Evolutionary conservation across 306 rosid genomes (phyloP).

Genomic region (Mimosa pudica): DNA sequence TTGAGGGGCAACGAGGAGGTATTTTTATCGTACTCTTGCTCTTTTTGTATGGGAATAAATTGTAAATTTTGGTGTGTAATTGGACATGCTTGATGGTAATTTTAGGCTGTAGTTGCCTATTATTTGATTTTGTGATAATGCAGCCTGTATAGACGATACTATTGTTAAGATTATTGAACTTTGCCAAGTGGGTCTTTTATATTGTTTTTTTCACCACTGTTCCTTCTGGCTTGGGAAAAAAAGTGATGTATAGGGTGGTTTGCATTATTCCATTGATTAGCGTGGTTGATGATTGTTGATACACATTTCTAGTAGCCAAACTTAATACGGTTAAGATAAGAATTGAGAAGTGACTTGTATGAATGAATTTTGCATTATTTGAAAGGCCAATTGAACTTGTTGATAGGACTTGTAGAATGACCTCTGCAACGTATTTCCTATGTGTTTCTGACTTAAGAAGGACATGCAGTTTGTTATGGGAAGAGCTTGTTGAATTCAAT

Average conservation of each 20-base stretch:
- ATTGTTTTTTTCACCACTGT: background rate
- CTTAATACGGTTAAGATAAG: background rate
- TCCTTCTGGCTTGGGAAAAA: background rate
- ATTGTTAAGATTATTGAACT: slow-evolving; percentile 22
- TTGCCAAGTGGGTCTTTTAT: background rate
- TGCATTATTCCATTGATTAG: background rate
- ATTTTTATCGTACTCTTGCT: slow-evolving; percentile 20
- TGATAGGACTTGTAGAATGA: background rate
- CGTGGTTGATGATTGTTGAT: background rate
- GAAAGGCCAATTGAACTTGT: background rate
- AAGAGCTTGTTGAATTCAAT: background rate
- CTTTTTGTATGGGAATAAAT: slow-evolving; percentile 25
- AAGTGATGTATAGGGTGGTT: background rate
- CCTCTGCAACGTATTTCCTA: background rate
- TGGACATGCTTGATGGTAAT: slow-evolving; percentile 31
- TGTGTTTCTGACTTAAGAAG: background rate
- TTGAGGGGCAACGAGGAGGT: slow-evolving; percentile 33
- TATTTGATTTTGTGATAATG: slow-evolving; percentile 23
- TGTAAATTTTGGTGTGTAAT: slow-evolving; percentile 53
- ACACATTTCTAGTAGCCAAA: background rate
- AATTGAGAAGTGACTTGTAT: background rate
- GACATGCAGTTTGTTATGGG: background rate
- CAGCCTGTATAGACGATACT: slow-evolving; percentile 16
- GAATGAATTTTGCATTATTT: background rate
- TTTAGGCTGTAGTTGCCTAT: slow-evolving; percentile 5